These are phyloP conservation scores for Fragaria nilgerrensis DNA, from an alignment of 306 rosid species.

Conservation along the genomic window DNA sequence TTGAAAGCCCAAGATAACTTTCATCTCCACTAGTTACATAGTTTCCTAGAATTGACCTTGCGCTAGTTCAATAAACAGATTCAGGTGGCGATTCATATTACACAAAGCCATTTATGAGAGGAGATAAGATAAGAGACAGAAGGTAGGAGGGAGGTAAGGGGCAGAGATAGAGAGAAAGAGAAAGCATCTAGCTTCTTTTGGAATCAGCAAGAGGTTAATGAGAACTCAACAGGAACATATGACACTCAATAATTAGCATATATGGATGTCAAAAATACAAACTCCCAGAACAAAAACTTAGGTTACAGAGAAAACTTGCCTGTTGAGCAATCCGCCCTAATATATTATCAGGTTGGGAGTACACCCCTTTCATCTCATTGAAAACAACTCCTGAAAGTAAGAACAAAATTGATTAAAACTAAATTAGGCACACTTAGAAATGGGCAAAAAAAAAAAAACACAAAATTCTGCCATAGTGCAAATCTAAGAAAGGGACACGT, in stretches of 20 bases:
- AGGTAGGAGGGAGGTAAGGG: not conserved
- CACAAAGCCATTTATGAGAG: not conserved
- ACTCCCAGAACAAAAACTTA: not conserved
- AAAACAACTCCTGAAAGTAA: slow-evolving; percentile 82
- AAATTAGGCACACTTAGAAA: not conserved
- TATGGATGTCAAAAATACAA: not conserved
- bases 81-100: not conserved
- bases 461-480: not conserved
- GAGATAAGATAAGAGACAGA: not conserved
- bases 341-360: slow-evolving; percentile 95
- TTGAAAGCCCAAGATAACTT: not conserved
- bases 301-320: slow-evolving; percentile 45
- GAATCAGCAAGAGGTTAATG: not conserved
- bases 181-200: not conserved
- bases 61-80: not conserved
- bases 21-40: not conserved
- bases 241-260: not conserved
- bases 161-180: not conserved
- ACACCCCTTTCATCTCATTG: slow-evolving; percentile 99
- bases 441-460: not conserved
- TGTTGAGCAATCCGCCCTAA: slow-evolving; percentile 85
- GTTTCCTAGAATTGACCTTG: not conserved
- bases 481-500: slow-evolving; percentile 3
- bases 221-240: not conserved
- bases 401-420: not conserved